Base-by-base conservation (phyloP, 805 yeast genomes). In the Nakazawaea sp. region DNA sequence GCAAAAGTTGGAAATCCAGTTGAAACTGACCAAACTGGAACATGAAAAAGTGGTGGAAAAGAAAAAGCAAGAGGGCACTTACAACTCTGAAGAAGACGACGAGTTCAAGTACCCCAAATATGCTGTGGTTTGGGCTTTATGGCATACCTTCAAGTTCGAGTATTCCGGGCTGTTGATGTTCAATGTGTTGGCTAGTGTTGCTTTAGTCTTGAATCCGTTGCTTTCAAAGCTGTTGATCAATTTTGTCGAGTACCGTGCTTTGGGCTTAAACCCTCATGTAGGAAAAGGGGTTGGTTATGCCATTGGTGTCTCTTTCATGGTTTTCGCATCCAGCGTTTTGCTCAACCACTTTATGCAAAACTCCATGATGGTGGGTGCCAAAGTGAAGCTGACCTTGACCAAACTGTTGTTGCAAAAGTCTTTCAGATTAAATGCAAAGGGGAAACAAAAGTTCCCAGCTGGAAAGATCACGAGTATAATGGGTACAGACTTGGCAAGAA, bases 401-500 rank as follows among this genome's bases (percentile, higher is more conserved):
- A 80, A 82, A 42, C 78, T 81, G 6, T 64, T 85, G 16, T 66
- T 83, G 42, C 73, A 72, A 38, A 88, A 88, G 55, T 70, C 89
- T 10, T 73, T 85, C 46, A 63, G 53, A 38, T 61, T 87, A 12
- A 72, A 78, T 41, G 68, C 76, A 9, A 64, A 63, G 33, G 72
- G 89, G 2, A 70, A 70, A 36, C 70, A 71, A 44, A 63, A 70
- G 42, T 84, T 61, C 50, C 78, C 95, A 1, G 68, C 75, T 18
- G 81, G 90, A 30, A 75, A 72, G 42, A 70, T 88, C 40, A 84
- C 95, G 20, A 77, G 88, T 8, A 59, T 86, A 53, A 72, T 87
- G 54, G 84, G 92, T 43, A 78, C 94, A 2, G 96, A 88, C 53
- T 62, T 87, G 27, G 72, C 89, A 11, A 75, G 95, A 51, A 68